Evolutionary conservation across 305 asterid species (phyloP), one percentile per base, ranked within the genome.

Genomic region (Plantago coronopus): DNA sequence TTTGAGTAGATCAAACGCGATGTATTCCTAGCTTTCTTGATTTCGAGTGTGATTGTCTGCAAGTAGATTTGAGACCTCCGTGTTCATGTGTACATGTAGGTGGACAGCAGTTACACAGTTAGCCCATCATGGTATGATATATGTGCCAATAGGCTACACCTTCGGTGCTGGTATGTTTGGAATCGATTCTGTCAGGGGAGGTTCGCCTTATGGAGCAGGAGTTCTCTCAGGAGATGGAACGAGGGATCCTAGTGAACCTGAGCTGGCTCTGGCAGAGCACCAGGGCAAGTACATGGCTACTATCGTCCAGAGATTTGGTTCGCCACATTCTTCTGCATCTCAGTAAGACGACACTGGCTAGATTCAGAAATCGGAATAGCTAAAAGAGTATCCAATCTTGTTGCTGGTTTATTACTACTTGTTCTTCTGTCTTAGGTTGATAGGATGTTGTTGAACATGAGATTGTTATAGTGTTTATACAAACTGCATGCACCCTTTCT

Each of bases 141-240:
- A 74, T 53, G 82, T 86, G 49, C 95, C 95, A 19, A 77, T 86
- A 7, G 91, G 95, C 54, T 83, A 86, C 77, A 79, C 95, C 3
- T 83, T 83, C 50, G 95, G 91, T 8, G 83, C 83, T 7, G 88
- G 81, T 14, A 86, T 86, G 91, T 83, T 78, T 34, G 76, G 38
- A n/a, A 76, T 57, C 57, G 83, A 81, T 34, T 37, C 65, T 0
- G 62, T 81, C 0, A 60, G 85, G 65, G 91, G 85, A 16, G 88
- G 95, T 31, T 67, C 89, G 17, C 84, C 93, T 0, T 88, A 85
- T 20, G 95, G 96, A 25, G 95, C 85, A 0, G 96, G 95, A 56
- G 89, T 81, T 13, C 69, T 79, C 58, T 84, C 89, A 3, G 96
- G 91, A 3, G 91, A 85, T 40, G 96, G 89, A 17, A 76, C 83